Percentiles rank a stretch among this genome's conserved stretches.
Conservation (phyloP, 1,284 basidiomycete genomes). For the Paramarasmius palmivorus region DNA sequence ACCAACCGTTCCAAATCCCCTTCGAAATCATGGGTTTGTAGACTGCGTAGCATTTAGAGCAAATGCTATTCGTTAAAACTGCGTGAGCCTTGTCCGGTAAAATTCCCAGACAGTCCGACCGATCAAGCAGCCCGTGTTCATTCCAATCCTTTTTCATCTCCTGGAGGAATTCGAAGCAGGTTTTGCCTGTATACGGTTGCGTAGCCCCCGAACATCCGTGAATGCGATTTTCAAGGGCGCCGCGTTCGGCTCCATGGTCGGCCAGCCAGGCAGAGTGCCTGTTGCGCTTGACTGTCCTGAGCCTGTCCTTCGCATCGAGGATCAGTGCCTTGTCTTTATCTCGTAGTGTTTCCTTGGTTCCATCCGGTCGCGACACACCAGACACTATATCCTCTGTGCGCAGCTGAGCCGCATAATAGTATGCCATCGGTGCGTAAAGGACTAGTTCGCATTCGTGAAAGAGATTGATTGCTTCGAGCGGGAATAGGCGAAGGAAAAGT, state of each 20-base stretch:
- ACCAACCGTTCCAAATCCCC: conserved; percentile 1
- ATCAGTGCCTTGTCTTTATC: conserved; percentile 12
- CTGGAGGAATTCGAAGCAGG: conserved; percentile 1
- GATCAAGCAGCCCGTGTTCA: not conserved
- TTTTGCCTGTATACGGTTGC: not conserved
- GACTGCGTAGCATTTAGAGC: not conserved
- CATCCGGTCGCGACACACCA: conserved; percentile 17
- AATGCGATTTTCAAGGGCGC: not conserved
- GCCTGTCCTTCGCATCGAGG: conserved; percentile 18
- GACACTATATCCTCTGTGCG: conserved; percentile 18
- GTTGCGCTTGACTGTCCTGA: conserved; percentile 18
- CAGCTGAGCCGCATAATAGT: conserved; percentile 25
- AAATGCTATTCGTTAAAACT: not conserved
- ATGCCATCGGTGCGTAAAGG: conserved; percentile 21
- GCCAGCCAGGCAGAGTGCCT: conserved; percentile 17
- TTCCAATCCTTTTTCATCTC: not conserved
- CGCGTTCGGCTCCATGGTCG: conserved; percentile 7
- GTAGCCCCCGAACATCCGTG: conserved; percentile 6
- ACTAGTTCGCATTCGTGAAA: conserved; percentile 16
- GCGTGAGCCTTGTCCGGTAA: not conserved
- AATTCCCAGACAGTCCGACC: not conserved
- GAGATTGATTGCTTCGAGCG: conserved; percentile 21
- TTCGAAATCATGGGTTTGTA: not conserved
- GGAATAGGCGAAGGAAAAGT: conserved; percentile 17
- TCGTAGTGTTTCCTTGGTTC: conserved; percentile 7